A percentile compares a stretch with the other conserved stretches of the same genome.
Conservation (phyloP, 1,139 yeast species). For the Geotrichum klebahnii region DNA sequence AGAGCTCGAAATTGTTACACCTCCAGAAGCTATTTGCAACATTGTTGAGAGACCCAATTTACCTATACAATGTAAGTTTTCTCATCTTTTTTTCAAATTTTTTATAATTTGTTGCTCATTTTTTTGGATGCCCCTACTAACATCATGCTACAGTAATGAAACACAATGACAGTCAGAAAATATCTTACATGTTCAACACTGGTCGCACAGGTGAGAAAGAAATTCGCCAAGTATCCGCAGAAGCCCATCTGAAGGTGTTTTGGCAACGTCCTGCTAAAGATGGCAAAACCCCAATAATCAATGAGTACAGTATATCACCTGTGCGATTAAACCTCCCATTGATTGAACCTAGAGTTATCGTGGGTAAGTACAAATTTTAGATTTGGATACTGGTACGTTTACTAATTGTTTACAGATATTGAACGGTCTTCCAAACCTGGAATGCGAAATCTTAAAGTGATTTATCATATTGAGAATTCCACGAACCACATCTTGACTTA, state of each 20-base stretch:
- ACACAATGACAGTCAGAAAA: conserved; percentile 32
- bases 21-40: conserved; percentile 24
- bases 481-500: conserved; percentile 65
- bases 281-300: conserved; percentile 24
- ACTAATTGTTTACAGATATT: conserved; percentile 11
- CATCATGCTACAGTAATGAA: too few species aligned
- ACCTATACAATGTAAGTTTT: conserved; percentile 7
- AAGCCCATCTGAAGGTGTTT: conserved; percentile 32
- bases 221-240: conserved; percentile 35
- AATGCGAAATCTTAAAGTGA: conserved; percentile 3
- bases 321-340: conserved; percentile 51
- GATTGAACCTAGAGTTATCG: conserved; percentile 64
- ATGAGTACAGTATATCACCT: conserved; percentile 32
- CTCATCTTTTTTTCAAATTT: neutral
- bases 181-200: conserved; percentile 31
- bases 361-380: conserved; percentile 35
- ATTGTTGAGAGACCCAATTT: conserved; percentile 23
- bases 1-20: conserved; percentile 24
- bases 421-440: conserved; percentile 4
- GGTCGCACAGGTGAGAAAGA: conserved; percentile 29
- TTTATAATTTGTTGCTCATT: neutral
- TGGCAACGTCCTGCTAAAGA: conserved; percentile 33
- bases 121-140: too few species aligned
- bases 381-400: conserved; percentile 18
- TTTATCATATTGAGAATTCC: conserved; percentile 66